Percentiles rank a stretch among this genome's conserved stretches.
These are phyloP conservation scores for Poa pratensis DNA, from an alignment of 176 grass and related monocot species.

Conservation along the genomic window DNA sequence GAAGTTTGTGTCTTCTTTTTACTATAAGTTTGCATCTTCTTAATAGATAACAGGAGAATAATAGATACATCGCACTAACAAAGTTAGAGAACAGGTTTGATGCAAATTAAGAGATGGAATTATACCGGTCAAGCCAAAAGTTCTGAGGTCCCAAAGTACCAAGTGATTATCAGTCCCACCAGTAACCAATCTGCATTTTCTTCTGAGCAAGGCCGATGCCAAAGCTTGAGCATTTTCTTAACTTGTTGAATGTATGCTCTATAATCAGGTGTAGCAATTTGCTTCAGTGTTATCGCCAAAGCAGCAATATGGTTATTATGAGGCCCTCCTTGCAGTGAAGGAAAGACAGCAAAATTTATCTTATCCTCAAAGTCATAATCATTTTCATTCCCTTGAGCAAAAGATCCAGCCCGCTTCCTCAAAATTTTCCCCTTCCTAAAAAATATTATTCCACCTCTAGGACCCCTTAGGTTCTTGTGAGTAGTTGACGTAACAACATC, in stretches of 20 bases:
- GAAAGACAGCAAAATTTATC: constrained; percentile 96
- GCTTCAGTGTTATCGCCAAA: constrained; percentile 89
- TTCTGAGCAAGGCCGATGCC: constrained; percentile 79
- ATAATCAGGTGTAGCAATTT: constrained; percentile 91
- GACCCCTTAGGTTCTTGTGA: constrained; percentile 92
- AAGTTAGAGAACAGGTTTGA: neutral
- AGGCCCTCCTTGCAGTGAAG: constrained; percentile 96
- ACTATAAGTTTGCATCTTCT: neutral
- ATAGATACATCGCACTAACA: neutral
- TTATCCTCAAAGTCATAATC: constrained; percentile 91
- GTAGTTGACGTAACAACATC: constrained; percentile 97
- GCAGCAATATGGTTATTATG: constrained; percentile 98
- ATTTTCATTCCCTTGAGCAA: constrained; percentile 65
- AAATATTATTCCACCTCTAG: constrained; percentile 96
- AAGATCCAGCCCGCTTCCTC: constrained; percentile 43
- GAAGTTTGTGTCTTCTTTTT: neutral
- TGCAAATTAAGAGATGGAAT: constrained; percentile 18
- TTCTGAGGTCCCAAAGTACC: constrained; percentile 98
- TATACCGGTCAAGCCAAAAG: constrained; percentile 90
- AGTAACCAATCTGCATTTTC: constrained; percentile 97
- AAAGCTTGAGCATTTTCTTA: constrained; percentile 93
- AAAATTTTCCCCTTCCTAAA: constrained; percentile 82
- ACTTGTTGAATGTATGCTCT: constrained; percentile 96
- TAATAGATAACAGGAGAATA: neutral
- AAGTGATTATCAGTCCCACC: constrained; percentile 98